These are phyloP conservation scores for Fusarium sp. DNA, from an alignment of 2,329 filamentous ascomycete genomes.

Conservation along the genomic window DNA sequence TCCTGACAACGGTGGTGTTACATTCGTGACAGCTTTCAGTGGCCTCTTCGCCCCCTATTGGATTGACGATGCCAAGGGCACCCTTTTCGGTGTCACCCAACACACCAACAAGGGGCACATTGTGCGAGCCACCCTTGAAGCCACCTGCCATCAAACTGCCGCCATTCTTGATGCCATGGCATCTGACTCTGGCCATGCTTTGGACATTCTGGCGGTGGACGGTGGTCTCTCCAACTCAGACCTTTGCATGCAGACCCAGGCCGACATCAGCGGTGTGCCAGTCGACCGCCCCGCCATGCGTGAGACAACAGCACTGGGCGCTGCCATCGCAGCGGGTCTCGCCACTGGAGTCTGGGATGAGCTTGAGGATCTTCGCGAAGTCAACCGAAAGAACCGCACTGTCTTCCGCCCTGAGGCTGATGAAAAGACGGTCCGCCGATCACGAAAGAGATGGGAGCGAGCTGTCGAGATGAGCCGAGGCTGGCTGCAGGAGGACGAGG, in stretches of 20 bases:
- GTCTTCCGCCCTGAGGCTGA: conserved; percentile 77
- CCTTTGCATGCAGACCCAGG: conserved; percentile 91
- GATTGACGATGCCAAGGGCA: conserved; percentile 93
- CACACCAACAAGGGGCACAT: conserved; percentile 89
- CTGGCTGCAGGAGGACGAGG: conserved; percentile 58
- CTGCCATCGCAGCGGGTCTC: conserved; percentile 90
- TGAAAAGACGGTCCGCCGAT: conserved; percentile 54
- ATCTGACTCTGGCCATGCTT: conserved; percentile 81
- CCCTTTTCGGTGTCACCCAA: conserved; percentile 87
- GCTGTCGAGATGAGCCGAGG: conserved; percentile 71
- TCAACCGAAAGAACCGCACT: conserved; percentile 77
- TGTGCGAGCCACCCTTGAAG: conserved; percentile 88
- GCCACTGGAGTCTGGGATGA: conserved; percentile 83
- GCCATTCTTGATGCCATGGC: conserved; percentile 94
- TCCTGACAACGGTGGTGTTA: conserved; percentile 82
- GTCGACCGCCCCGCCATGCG: conserved; percentile 89
- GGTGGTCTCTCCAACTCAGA: conserved; percentile 91
- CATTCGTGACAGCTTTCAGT: conserved; percentile 91
- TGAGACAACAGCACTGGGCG: conserved; percentile 89
- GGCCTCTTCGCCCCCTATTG: conserved; percentile 94
- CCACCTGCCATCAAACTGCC: conserved; percentile 92
- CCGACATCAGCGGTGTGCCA: conserved; percentile 84
- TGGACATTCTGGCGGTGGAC: conserved; percentile 83
- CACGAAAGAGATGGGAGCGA: conserved; percentile 66
- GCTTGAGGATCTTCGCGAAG: conserved; percentile 78